Evolutionary conservation across 345 rosid genomes (phyloP), one percentile per base, ranked within the genome.

Genomic region (Garcia nutans): DNA sequence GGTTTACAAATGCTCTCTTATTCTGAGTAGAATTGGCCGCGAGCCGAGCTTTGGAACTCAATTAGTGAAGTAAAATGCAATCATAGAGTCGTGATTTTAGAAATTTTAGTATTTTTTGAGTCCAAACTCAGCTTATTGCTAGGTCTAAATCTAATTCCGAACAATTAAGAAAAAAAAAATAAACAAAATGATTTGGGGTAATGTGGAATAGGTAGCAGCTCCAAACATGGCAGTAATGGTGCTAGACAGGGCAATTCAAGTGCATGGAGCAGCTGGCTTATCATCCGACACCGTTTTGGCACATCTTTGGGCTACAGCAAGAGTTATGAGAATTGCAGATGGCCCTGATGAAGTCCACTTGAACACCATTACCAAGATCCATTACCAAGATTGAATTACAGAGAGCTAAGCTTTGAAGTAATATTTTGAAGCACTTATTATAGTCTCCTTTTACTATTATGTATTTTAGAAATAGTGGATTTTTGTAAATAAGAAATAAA

Each of bases 261-360:
- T 89, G 68, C 99, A 95, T 28, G 97, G 98, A 45, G 99, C 83
- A 15, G 96, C 94, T 0, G 96, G 98, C 15, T 24, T 91, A 50
- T 95, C 96, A 2, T 90, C 94, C 0, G 98, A 93, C 78, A 95
- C 96, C 0, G 92, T 88, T 60, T 81, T 93, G 60, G 82, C 99
- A 0, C 99, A 92, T 81, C 90, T 93, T 31, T 96, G 97, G 96
- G 97, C 98, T 10, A 84, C 91, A 3, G 84, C 99, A 28, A 92
- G 98, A 84, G 88, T 97, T 6, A 74, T 93, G 79, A 86, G 97
- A 79, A 84, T 96, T 22, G 95, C 93, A 7, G 97, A 93, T 79
- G 97, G 98, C 59, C 96, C 96, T 23, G 99, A 93, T 77, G 99
- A 96, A 84, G 99, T 96, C 24, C 98, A 96, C 79, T 85, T 96